Percentiles rank a stretch among this genome's conserved stretches.
phyloP scores from a whole-genome alignment of 306 rosid genomes.

The Pterocarpus macrocarpus region DNA sequence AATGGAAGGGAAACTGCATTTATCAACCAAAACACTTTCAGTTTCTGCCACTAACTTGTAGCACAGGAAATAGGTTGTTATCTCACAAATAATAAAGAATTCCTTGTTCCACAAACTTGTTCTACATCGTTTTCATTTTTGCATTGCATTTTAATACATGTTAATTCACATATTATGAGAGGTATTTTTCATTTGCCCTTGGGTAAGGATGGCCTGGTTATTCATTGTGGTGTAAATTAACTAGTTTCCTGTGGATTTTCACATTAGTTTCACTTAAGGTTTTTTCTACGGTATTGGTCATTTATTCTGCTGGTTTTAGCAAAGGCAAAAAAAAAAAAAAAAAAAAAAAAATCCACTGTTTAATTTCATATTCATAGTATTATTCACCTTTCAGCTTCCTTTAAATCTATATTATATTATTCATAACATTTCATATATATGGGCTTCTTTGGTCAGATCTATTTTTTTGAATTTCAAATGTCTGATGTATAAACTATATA shows the following conservation, averaged over 20 bases:
- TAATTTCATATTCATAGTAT: neutral
- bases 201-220: no score
- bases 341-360: neutral
- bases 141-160: slow-evolving; percentile 5
- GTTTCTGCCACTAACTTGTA: slow-evolving; percentile 12
- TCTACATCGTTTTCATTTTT: neutral
- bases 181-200: no score
- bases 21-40: neutral
- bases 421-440: neutral
- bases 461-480: slow-evolving; percentile 27
- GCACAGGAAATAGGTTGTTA: neutral
- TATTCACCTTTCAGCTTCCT: neutral
- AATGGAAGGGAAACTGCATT: slow-evolving; percentile 19
- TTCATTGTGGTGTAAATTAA: no score
- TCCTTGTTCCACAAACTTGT: slow-evolving; percentile 34
- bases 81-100: neutral
- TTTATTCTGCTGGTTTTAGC: no score
- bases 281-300: no score
- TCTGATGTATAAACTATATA: slow-evolving; percentile 20
- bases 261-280: no score
- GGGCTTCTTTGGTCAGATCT: neutral
- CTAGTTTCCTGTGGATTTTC: no score
- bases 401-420: slow-evolving; percentile 7
- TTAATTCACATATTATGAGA: neutral
- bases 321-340: neutral